Evolutionary conservation across 208 protist species (phyloP), one percentile per base, ranked within the genome.

Genomic region (Plasmodiophora brassicae): DNA sequence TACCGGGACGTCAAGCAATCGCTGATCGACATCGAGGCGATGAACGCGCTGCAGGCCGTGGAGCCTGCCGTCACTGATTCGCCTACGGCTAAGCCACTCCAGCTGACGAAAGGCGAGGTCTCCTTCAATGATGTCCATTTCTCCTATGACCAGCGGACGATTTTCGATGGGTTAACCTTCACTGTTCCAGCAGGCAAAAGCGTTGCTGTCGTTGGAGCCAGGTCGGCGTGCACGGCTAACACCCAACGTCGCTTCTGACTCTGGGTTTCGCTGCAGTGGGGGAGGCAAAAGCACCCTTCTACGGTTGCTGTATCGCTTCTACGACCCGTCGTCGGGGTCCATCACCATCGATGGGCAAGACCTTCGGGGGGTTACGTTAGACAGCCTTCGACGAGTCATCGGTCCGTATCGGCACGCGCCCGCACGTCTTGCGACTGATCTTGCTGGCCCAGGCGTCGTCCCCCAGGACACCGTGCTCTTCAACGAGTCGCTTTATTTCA

Each of bases 21-120:
- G 32, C 95, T 96, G 46, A 96, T 96, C 88, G 97, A 98, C 89
- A 97, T 98, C 95, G 95, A 97, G 91, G 94, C 94, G 36, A 95
- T 98, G 94, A 95, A 97, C 41, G 90, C 90, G 1, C 91, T 98
- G 54, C 44, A 45, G 41, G 5, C 8, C 1, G 45, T 86, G 91
- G 96, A 28, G 93, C 96, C 87, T 28, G 50, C 1, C 1, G 89
- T 72, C n/a, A 1, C 83, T 1, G 44, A 39, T 28, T 10, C 85
- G 44, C 8, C 45, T 28, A 8, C 38, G 22, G 85, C n/a, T 0
- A 0, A 8, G 38, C 44, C 45, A 39, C 38, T 35, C 32, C 5
- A 78, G 65, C 65, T 78, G 65, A 32, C 5, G 10, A 32, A 5
- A 8, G 65, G 65, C 20, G 32, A 32, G 41, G 65, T 78, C 41